phyloP scores from a whole-genome alignment of 306 rosid genomes.

The Crotalaria pallida region DNA sequence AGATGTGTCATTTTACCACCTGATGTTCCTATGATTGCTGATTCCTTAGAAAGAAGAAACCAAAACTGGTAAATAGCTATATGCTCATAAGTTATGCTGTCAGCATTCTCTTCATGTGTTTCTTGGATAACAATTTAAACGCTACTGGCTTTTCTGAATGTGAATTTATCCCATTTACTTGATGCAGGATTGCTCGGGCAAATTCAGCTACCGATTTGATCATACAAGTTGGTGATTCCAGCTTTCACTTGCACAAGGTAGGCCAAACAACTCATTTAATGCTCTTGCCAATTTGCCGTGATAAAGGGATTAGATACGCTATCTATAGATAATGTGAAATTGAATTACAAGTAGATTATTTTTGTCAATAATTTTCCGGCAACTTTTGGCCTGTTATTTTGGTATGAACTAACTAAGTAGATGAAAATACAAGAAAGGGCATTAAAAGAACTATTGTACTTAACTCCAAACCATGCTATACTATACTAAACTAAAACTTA shows the following conservation, averaged over 20 bases:
- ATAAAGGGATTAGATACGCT: background rate
- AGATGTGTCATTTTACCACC: slow-evolving; percentile 41
- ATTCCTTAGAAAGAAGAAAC: slow-evolving; percentile 47
- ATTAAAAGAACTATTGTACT: background rate
- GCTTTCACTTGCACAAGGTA: slow-evolving; percentile 86
- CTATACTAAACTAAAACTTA: background rate
- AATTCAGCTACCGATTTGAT: slow-evolving; percentile 45
- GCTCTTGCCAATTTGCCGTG: background rate
- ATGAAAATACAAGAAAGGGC: no score
- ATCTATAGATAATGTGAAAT: background rate
- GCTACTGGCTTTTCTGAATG: background rate
- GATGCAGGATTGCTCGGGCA: slow-evolving; percentile 54
- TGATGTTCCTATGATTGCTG: slow-evolving; percentile 41
- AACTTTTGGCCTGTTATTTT: background rate
- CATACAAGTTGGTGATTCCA: slow-evolving; percentile 60
- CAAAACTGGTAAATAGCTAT: slow-evolving; percentile 47
- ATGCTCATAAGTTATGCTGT: background rate
- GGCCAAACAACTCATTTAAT: background rate
- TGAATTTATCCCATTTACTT: background rate
- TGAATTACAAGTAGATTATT: background rate
- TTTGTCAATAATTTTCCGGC: background rate
- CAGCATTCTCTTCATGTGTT: background rate
- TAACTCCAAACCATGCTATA: background rate
- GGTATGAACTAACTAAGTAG: no score
- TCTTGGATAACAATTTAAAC: background rate